These are phyloP conservation scores for Rhizopus stolonifer DNA, from an alignment of 371 early-diverging fungal species.

Conservation along the genomic window DNA sequence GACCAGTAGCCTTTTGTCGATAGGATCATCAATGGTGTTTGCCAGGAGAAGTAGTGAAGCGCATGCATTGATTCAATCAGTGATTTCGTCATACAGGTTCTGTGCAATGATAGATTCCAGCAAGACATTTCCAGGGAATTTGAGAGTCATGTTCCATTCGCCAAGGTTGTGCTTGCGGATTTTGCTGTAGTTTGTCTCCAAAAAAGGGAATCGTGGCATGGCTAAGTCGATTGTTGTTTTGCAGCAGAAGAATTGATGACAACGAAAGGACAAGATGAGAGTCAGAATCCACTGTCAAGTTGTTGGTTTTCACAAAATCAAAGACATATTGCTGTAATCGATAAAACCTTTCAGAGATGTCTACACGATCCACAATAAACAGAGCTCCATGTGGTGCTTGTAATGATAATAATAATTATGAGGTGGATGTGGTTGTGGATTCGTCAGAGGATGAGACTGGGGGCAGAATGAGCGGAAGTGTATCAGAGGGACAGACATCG, in stretches of 20 bases:
- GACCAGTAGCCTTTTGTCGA: slow-evolving; percentile 13
- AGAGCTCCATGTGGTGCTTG: slow-evolving; percentile 4
- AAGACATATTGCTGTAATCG: slow-evolving; percentile 12
- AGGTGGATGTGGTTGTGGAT: slow-evolving; percentile 4
- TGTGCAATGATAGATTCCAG: slow-evolving; percentile 5
- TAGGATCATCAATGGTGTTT: slow-evolving; percentile 8
- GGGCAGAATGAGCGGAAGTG: slow-evolving; percentile 3
- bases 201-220: slow-evolving; percentile 7
- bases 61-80: slow-evolving; percentile 6
- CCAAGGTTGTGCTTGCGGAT: slow-evolving; percentile 7
- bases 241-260: slow-evolving; percentile 9
- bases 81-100: slow-evolving; percentile 9
- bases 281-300: slow-evolving; percentile 9
- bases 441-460: slow-evolving; percentile 7
- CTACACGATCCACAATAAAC: slow-evolving; percentile 10
- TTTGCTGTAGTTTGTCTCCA: slow-evolving; percentile 8
- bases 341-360: slow-evolving; percentile 12
- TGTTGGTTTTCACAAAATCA: slow-evolving; percentile 10
- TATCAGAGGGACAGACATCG: slow-evolving; percentile 4
- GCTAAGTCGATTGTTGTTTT: slow-evolving; percentile 13
- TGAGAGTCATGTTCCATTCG: neutral
- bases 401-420: slow-evolving; percentile 10
- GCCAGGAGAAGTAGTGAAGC: slow-evolving; percentile 9
- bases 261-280: slow-evolving; percentile 6
- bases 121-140: slow-evolving; percentile 6